phyloP scores from a whole-genome alignment of 1,284 basidiomycete species.

The Pterula multifida region DNA sequence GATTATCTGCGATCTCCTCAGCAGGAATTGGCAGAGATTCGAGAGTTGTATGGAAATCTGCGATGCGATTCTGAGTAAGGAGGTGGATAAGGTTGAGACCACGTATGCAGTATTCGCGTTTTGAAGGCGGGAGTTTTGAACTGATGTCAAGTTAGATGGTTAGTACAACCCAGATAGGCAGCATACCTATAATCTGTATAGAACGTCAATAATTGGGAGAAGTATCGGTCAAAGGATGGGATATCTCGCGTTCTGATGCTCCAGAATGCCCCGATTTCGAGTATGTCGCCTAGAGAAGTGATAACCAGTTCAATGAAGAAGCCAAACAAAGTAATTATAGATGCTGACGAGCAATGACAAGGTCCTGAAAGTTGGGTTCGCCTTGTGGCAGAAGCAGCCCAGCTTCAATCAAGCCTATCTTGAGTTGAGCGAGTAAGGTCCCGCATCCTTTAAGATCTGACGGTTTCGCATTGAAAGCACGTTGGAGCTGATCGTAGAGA shows the following conservation, averaged over 20 bases:
- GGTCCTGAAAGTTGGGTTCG: slow-evolving; percentile 46
- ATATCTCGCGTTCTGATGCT: slow-evolving; percentile 84
- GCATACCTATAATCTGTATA: slow-evolving; percentile 77
- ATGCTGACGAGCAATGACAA: slow-evolving; percentile 57
- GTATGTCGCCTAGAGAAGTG: slow-evolving; percentile 58
- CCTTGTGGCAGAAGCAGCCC: slow-evolving; percentile 63
- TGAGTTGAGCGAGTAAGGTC: slow-evolving; percentile 54
- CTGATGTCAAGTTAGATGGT: not conserved
- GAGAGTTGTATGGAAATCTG: slow-evolving; percentile 97
- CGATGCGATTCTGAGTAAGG: slow-evolving; percentile 92
- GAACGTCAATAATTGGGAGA: slow-evolving; percentile 85
- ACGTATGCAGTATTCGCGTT: slow-evolving; percentile 79
- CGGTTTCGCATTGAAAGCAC: slow-evolving; percentile 47
- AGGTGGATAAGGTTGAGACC: slow-evolving; percentile 92
- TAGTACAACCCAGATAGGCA: too few relatives aligned
- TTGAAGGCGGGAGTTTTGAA: slow-evolving; percentile 66
- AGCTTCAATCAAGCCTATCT: slow-evolving; percentile 71
- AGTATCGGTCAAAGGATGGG: slow-evolving; percentile 90
- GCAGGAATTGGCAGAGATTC: slow-evolving; percentile 81
- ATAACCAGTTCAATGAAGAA: slow-evolving; percentile 1
- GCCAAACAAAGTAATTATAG: not conserved
- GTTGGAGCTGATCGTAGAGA: slow-evolving; percentile 53
- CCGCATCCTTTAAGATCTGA: slow-evolving; percentile 57
- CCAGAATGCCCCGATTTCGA: slow-evolving; percentile 92
- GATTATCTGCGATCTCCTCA: slow-evolving; percentile 62